A percentile compares a stretch with the other conserved stretches of the same genome.
These are phyloP conservation scores for Coniochaeta hoffmannii DNA, from an alignment of 2,329 filamentous ascomycete species.

Conservation along the genomic window DNA sequence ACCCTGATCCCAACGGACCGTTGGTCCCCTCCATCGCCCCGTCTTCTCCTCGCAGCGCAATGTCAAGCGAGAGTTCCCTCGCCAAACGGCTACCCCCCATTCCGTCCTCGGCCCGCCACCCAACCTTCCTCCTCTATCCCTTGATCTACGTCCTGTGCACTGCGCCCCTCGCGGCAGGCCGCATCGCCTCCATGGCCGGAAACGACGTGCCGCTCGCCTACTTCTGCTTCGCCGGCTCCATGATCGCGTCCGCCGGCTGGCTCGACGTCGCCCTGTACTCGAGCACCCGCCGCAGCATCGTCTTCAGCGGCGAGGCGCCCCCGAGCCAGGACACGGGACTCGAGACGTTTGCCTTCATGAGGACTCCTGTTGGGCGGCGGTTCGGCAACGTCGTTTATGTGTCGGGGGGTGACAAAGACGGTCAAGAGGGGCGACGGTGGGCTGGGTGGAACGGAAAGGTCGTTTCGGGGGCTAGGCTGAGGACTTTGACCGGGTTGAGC, in stretches of 20 bases:
- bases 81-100: slow-evolving; percentile 19
- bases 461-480: slow-evolving; percentile 5
- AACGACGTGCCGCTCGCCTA: slow-evolving; percentile 41
- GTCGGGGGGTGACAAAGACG: slow-evolving; percentile 14
- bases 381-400: slow-evolving; percentile 34
- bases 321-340: slow-evolving; percentile 39
- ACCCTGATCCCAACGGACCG: slow-evolving; percentile 14
- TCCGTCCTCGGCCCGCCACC: slow-evolving; percentile 28
- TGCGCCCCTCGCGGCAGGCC: slow-evolving; percentile 55
- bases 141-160: slow-evolving; percentile 64
- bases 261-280: slow-evolving; percentile 48
- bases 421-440: not conserved
- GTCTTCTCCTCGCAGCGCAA: slow-evolving; percentile 15
- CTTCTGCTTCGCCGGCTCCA: slow-evolving; percentile 51
- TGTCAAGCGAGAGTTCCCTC: slow-evolving; percentile 10
- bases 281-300: slow-evolving; percentile 42
- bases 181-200: slow-evolving; percentile 56
- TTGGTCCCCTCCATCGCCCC: slow-evolving; percentile 6
- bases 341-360: slow-evolving; percentile 43
- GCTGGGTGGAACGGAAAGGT: slow-evolving; percentile 6
- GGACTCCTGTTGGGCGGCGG: slow-evolving; percentile 26
- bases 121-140: slow-evolving; percentile 59
- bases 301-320: slow-evolving; percentile 34
- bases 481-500: slow-evolving; percentile 7
- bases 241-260: slow-evolving; percentile 50